Conservation (phyloP, 768 basidiomycete genomes). For the Amanita thiersii region DNA sequence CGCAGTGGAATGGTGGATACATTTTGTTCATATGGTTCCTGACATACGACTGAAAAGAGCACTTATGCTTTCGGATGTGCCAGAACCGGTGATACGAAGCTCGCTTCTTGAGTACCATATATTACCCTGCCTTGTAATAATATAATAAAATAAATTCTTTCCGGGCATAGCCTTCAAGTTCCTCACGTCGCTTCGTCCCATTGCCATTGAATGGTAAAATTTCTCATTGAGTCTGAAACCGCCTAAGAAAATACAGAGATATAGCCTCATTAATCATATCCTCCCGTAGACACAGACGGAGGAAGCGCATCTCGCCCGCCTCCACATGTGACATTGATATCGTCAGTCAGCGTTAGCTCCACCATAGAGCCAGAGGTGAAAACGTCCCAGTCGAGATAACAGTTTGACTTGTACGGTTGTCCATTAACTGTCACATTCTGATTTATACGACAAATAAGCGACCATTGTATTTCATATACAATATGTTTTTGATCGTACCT, state of each 20-base stretch:
- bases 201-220: too few species aligned
- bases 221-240: too few species aligned
- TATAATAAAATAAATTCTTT: too few species aligned
- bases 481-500: conserved; percentile 26
- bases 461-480: neutral
- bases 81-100: too few species aligned
- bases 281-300: conserved; percentile 60
- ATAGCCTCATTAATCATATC: conserved; percentile 28
- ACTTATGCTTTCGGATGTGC: too few species aligned
- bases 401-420: conserved; percentile 50
- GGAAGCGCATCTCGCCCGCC: conserved; percentile 36
- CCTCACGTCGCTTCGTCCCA: too few species aligned
- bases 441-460: neutral
- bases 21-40: too few species aligned
- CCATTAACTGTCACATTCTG: conserved; percentile 55
- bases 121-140: too few species aligned
- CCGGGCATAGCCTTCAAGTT: too few species aligned
- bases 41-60: too few species aligned
- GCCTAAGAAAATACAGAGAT: neutral
- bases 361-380: conserved; percentile 44
- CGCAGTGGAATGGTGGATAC: too few species aligned
- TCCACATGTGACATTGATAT: conserved; percentile 48
- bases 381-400: conserved; percentile 61
- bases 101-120: too few species aligned
- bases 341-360: conserved; percentile 46